Conservation (phyloP, 306 rosid genomes). For the Oxytropis ochrocephala region DNA sequence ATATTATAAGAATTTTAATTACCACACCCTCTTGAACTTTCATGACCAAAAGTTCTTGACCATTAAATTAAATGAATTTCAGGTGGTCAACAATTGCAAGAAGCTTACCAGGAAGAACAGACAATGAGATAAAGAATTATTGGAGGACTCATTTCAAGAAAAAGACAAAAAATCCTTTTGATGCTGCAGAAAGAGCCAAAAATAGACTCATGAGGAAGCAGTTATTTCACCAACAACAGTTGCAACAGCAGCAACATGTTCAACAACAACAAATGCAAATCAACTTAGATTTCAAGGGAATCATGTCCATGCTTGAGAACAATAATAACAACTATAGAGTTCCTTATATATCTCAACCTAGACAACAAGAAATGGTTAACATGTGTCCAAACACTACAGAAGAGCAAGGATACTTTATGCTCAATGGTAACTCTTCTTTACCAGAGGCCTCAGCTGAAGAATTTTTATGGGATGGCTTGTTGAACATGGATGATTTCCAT, state of each 20-base stretch:
- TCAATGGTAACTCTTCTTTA: conserved; percentile 28
- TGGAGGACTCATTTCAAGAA: conserved; percentile 97
- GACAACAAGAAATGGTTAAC: conserved; percentile 41
- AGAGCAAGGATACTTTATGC: conserved; percentile 37
- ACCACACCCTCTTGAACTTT: background rate
- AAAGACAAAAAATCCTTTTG: conserved; percentile 43
- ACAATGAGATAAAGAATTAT: conserved; percentile 85
- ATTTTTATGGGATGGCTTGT: conserved; percentile 54
- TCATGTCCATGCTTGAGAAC: conserved; percentile 61
- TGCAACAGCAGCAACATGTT: conserved; percentile 23
- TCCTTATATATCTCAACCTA: conserved; percentile 30
- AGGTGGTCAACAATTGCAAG: conserved; percentile 99
- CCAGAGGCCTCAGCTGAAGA: conserved; percentile 43
- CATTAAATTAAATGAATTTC: background rate
- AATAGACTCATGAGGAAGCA: conserved; percentile 55
- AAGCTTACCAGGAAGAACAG: conserved; percentile 93
- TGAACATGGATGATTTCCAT: conserved; percentile 74
- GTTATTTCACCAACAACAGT: conserved; percentile 56
- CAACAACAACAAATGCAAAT: conserved; percentile 35
- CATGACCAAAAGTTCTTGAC: background rate
- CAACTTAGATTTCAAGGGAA: conserved; percentile 48
- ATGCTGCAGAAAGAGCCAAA: conserved; percentile 46
- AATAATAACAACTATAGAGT: conserved; percentile 14
- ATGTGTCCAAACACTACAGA: conserved; percentile 36
- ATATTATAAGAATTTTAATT: background rate